A percentile compares a stretch with the other conserved stretches of the same genome.
Evolutionary conservation across 192 early-diverging fungal genomes (phyloP).

Genomic region (Backusella sp.): DNA sequence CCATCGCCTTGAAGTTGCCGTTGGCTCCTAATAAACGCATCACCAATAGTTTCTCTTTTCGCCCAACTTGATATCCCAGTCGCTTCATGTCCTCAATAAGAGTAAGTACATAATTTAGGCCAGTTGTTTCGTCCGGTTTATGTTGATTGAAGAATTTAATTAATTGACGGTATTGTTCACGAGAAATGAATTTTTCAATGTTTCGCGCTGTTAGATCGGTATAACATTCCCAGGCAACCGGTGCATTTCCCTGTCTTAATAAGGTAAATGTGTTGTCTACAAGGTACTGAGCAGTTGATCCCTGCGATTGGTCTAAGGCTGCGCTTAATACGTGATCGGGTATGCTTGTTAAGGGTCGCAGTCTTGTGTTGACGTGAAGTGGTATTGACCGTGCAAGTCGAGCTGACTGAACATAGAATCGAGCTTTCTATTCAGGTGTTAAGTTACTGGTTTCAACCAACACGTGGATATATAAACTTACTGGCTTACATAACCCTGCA

Average conservation of each 20-base stretch:
- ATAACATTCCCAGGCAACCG: slow-evolving; percentile 37
- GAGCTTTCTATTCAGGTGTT: not conserved
- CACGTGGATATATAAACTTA: not conserved
- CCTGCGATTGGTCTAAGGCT: slow-evolving; percentile 33
- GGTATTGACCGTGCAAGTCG: slow-evolving; percentile 2
- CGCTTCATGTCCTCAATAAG: slow-evolving; percentile 35
- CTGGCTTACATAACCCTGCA: slow-evolving; percentile 5
- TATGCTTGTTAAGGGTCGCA: not conserved
- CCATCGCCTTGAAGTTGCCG: slow-evolving; percentile 31
- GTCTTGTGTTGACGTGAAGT: not conserved
- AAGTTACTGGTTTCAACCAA: not conserved
- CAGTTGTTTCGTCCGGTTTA: not conserved
- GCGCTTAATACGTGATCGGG: slow-evolving; percentile 17
- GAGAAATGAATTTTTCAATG: slow-evolving; percentile 25
- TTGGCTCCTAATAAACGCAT: slow-evolving; percentile 30
- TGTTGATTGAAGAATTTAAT: slow-evolving; percentile 24
- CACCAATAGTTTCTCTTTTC: slow-evolving; percentile 30
- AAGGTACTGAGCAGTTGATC: slow-evolving; percentile 22
- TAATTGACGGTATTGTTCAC: slow-evolving; percentile 25
- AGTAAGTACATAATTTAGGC: slow-evolving; percentile 25
- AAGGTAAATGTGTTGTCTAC: slow-evolving; percentile 19
- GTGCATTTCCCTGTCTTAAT: slow-evolving; percentile 11
- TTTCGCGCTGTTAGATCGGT: slow-evolving; percentile 23
- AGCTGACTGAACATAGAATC: not conserved
- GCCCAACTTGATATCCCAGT: slow-evolving; percentile 23